Evolutionary conservation across 192 early-diverging fungal genomes (phyloP).

Genomic region (Coemansia sp.): DNA sequence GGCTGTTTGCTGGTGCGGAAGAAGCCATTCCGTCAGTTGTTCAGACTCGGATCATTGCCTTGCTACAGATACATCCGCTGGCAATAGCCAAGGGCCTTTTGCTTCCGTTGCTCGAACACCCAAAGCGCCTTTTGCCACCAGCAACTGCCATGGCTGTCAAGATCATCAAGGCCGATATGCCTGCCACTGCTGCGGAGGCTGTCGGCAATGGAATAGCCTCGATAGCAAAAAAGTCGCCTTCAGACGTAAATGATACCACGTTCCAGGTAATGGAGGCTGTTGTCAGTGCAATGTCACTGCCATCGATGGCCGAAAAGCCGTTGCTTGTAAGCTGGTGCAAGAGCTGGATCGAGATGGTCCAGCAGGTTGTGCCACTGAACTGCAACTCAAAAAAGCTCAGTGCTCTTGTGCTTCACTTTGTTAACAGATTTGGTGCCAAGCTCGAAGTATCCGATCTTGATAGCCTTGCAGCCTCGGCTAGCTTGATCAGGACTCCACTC

Average conservation of each 20-base stretch:
- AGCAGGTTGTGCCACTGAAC: conserved; percentile 2
- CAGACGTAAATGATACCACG: conserved; percentile 2
- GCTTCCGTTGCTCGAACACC: conserved; percentile 17
- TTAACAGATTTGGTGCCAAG: conserved; percentile 38
- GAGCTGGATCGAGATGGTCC: conserved; percentile 27
- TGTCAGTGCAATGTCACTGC: conserved; percentile 12
- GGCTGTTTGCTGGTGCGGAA: conserved; percentile 14
- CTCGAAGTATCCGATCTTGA: conserved; percentile 18
- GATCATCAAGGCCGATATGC: conserved; percentile 25
- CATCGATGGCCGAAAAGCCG: conserved; percentile 4
- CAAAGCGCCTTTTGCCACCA: conserved; percentile 8
- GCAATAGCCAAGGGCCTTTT: conserved; percentile 21
- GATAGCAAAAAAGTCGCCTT: background rate
- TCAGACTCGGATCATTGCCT: conserved; percentile 25
- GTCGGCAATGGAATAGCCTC: conserved; percentile 17
- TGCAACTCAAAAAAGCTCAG: conserved; percentile 33
- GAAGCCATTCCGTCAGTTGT: conserved; percentile 39
- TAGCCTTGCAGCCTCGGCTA: conserved; percentile 21
- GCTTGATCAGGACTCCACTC: conserved; percentile 23
- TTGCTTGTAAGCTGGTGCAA: conserved; percentile 3
- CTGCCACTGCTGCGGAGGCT: conserved; percentile 6
- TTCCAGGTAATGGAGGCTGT: conserved; percentile 38
- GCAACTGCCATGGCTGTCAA: conserved; percentile 29
- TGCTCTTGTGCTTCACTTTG: conserved; percentile 37
- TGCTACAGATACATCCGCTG: conserved; percentile 18